Evolutionary conservation across 106 monocot genomes (phyloP).

Genomic region (Dendrobium officinale): DNA sequence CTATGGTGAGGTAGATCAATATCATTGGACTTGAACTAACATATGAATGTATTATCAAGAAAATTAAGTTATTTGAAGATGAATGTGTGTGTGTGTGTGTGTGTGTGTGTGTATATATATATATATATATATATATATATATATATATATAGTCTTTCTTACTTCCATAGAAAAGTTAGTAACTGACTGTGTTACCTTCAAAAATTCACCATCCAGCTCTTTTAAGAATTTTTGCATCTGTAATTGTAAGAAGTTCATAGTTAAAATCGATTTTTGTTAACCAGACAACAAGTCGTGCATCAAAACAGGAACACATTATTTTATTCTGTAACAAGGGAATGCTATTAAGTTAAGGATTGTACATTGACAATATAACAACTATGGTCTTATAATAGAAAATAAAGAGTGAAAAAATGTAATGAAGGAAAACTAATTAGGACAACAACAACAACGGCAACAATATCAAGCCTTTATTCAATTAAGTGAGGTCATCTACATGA

Average conservation of each 20-base stretch:
- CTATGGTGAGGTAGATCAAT: too few species aligned
- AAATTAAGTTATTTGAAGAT: neutral
- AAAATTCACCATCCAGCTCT: slow-evolving; percentile 81
- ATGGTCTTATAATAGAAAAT: neutral
- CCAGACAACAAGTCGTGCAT: neutral
- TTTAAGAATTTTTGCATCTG: slow-evolving; percentile 63
- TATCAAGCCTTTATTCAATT: too few species aligned
- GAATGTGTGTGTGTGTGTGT: neutral
- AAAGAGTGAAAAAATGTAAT: neutral
- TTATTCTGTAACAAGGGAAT: neutral
- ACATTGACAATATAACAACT: neutral
- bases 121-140: neutral
- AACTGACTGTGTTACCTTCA: slow-evolving; percentile 44
- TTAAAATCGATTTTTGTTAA: neutral
- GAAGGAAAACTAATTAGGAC: neutral
- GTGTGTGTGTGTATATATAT: neutral
- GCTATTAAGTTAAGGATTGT: neutral
- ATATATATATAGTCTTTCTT: neutral
- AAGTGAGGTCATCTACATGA: too few species aligned
- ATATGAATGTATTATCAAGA: too few species aligned
- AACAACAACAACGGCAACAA: too few species aligned
- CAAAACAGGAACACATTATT: neutral
- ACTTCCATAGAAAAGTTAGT: neutral
- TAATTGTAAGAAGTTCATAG: slow-evolving; percentile 4
- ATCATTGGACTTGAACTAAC: too few species aligned